A percentile compares a stretch with the other conserved stretches of the same genome.
These are phyloP conservation scores for Euptelea pleiosperma DNA, from an alignment of 164 flowering plant genomes.

Conservation along the genomic window DNA sequence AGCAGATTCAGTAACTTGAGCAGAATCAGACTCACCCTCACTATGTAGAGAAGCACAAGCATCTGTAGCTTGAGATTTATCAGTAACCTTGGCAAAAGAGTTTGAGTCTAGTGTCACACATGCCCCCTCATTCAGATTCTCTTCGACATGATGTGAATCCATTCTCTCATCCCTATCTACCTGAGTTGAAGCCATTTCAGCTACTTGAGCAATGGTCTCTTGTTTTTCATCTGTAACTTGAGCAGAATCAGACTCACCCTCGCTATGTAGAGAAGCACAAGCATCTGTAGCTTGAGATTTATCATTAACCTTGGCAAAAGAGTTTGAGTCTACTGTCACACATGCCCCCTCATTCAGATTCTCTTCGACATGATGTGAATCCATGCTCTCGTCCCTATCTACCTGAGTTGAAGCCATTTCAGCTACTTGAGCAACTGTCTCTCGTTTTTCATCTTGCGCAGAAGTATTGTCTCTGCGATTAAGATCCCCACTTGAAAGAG, in stretches of 20 bases:
- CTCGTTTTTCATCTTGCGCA: background rate
- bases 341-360: conserved; percentile 1
- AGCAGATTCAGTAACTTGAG: conserved; percentile 1
- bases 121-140: conserved; percentile 4
- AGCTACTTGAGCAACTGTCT: background rate
- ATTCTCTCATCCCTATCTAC: background rate
- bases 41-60: background rate
- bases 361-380: background rate
- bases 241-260: background rate
- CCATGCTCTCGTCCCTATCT: background rate
- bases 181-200: background rate
- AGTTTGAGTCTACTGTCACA: background rate
- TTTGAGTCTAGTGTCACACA: background rate
- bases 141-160: background rate
- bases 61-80: background rate
- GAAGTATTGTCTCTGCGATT: no score
- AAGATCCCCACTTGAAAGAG: background rate
- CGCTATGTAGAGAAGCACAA: background rate
- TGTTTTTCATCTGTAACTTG: background rate
- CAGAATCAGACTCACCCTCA: background rate
- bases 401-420: background rate
- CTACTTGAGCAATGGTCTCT: background rate
- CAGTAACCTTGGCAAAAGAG: background rate
- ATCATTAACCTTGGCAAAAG: background rate
- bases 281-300: background rate